Percentiles rank a stretch among this genome's conserved stretches.
Evolutionary conservation across 225 moss, liverwort and hornwort species (phyloP).

Genomic region (Lunularia cruciata): DNA sequence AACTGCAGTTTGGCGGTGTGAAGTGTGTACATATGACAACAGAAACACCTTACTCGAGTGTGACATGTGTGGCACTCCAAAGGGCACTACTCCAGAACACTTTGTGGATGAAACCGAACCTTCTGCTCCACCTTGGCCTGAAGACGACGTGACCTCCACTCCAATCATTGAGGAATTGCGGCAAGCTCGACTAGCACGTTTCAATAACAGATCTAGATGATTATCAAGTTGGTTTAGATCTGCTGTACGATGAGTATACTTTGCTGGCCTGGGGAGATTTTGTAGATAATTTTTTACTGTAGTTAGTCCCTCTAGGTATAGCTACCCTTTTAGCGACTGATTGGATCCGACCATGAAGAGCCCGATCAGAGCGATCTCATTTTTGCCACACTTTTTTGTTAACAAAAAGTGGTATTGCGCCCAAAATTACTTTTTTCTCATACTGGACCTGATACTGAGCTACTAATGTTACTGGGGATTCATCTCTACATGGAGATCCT

Average conservation of each 20-base stretch:
- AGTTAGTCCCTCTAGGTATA: too few species aligned
- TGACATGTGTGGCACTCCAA: slow-evolving; percentile 57
- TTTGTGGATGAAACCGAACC: slow-evolving; percentile 36
- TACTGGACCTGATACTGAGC: too few species aligned
- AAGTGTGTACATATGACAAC: slow-evolving; percentile 63
- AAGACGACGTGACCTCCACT: slow-evolving; percentile 24
- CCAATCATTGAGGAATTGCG: slow-evolving; percentile 62
- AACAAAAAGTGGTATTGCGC: too few species aligned
- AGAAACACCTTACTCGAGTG: slow-evolving; percentile 38
- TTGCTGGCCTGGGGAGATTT: not conserved
- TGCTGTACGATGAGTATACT: not conserved
- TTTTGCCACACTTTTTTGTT: too few species aligned
- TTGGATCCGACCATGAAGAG: too few species aligned
- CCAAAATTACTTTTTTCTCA: too few species aligned
- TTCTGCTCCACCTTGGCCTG: slow-evolving; percentile 51
- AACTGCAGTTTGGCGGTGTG: slow-evolving; percentile 57
- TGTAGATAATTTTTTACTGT: slow-evolving; percentile 1
- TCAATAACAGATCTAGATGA: slow-evolving; percentile 24
- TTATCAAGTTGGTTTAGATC: not conserved
- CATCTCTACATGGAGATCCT: too few species aligned
- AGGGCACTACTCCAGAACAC: slow-evolving; percentile 22
- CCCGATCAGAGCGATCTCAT: too few species aligned
- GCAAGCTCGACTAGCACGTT: slow-evolving; percentile 62
- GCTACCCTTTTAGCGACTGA: too few species aligned
- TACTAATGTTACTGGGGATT: too few species aligned